Evolutionary conservation across 768 basidiomycete species (phyloP), one percentile per base, ranked within the genome.

Genomic region (Leccinum obscurum): DNA sequence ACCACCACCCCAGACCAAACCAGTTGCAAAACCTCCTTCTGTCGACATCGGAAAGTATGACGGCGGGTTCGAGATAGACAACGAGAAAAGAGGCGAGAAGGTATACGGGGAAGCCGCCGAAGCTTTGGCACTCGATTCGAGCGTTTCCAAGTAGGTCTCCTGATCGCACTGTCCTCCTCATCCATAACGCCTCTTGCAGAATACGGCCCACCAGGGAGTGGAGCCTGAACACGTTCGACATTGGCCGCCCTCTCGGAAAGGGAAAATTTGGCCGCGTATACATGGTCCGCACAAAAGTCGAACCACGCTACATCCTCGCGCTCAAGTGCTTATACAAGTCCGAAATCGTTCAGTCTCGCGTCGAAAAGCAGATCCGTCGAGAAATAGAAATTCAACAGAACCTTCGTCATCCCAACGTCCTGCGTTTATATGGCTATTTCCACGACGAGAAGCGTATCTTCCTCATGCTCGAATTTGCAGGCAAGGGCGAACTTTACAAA

Each of bases 301-400:
- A 88, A 60, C 93, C 95, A 1, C 85, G 88, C 61, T 98, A 92
- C 79, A 96, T 98, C 71, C 86, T 98, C 68, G 96, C 96, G 24
- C 86, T 98, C 76, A 98, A 98, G 77, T 95, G 92, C 63, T 81
- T 98, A 58, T 95, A 95, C 83, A 99, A 98, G 78, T 89, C 90
- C 56, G 97, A 99, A 76, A 90, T 99, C 70, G 86, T 98, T 51
- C 83, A 90, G 66, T 87, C 87, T 62, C 86, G 87, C 65, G 95
- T 98, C 52, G 96, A 98, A 79, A 98, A 96, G 72, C 97, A 99
- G 74, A 92, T 95, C 61, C 85, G 97, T 39, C 85, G 97, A 56
- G 97, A 99, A 75, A 98, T 99, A 67, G 97, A 98, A 73, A 98
- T 99, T 60, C 96, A 98, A 67, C 91, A 93, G 70, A 95, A 98